Evolutionary conservation across 192 early-diverging fungal species (phyloP), one percentile per base, ranked within the genome.

Genomic region (Bifiguratus adelaidae): DNA sequence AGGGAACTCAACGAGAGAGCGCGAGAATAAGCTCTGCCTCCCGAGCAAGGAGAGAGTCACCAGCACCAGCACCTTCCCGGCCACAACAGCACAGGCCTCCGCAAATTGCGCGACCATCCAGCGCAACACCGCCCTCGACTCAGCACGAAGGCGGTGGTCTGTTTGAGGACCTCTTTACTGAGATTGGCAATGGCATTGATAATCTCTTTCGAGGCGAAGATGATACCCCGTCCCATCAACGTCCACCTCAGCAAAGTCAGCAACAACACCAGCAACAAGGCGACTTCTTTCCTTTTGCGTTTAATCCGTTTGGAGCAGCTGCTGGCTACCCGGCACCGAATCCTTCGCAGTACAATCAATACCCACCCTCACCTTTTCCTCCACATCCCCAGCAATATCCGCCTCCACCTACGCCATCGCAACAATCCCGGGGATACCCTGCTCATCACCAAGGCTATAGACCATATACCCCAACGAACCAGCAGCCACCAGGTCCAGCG

Each of bases 181-280:
- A 63, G 27, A 15, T 56, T 11, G 53, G 56, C 35, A 58, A 44
- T 19, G 55, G 53, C 40, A 61, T 60, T 29, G 46, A 50, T 18
- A 41, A 41, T 20, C 36, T 56, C 21, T 47, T 56, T 36, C 36
- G 49, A 8, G 3, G 26, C 11, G 47, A 54, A 0, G 49, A 65
- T 8, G 30, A 48, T 4, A 29, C 35, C 15, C 24, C 52, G 12
- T 3, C 27, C 21, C 21, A 13, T n/a, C 53, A 48, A 21, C 40
- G 44, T 7, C 51, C 36, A 12, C 41, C 30, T 7, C 27, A 13
- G 30, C 48, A 44, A n/a, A 13, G 13, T 20, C 18, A 13, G 7
- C 13, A 15, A 7, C 37, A 15, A 20, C 37, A 41, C 19, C 48
- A 35, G 18, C 48, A 34, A 27, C 8, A 29, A 11, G 3, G 27